A percentile compares a stretch with the other conserved stretches of the same genome.
Conservation (phyloP, 148 eudicot genomes). For the Polygonum aviculare region DNA sequence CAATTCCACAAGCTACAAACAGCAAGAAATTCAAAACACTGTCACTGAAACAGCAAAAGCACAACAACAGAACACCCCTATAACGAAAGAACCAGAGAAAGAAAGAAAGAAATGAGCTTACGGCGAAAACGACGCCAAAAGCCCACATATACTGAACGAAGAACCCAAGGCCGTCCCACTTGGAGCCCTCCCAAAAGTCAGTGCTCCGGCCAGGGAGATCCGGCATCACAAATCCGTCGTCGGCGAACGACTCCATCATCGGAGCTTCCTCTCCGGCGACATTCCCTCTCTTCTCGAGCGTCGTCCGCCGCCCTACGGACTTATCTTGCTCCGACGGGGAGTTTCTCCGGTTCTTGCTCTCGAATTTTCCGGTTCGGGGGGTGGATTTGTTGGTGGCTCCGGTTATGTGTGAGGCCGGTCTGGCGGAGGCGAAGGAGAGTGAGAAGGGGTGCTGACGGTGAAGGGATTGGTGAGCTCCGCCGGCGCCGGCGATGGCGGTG, state of each 20-base stretch:
- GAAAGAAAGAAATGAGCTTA: conserved; percentile 14
- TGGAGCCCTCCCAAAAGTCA: conserved; percentile 76
- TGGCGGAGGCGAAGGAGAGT: conserved; percentile 13
- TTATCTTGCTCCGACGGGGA: conserved; percentile 15
- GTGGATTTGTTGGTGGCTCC: conserved; percentile 47
- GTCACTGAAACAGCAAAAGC: neutral
- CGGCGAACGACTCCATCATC: conserved; percentile 18
- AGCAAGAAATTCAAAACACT: neutral
- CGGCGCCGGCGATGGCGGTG: conserved; percentile 5
- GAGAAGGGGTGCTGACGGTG: conserved; percentile 17
- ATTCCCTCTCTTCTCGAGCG: conserved; percentile 6
- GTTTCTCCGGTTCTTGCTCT: conserved; percentile 56
- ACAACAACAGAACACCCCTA: too few species aligned
- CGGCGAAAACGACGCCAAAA: conserved; percentile 82
- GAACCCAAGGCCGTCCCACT: conserved; percentile 81
- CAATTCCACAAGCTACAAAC: neutral
- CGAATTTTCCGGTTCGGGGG: conserved; percentile 55
- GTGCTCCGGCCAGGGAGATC: conserved; percentile 53
- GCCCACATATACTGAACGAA: conserved; percentile 95
- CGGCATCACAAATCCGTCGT: conserved; percentile 53
- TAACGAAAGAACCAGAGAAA: neutral
- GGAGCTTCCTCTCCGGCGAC: conserved; percentile 7
- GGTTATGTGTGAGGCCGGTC: conserved; percentile 24
- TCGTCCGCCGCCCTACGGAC: neutral
- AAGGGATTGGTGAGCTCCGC: conserved; percentile 1